Conservation (phyloP, 306 rosid species). For the Castanea sativa region DNA sequence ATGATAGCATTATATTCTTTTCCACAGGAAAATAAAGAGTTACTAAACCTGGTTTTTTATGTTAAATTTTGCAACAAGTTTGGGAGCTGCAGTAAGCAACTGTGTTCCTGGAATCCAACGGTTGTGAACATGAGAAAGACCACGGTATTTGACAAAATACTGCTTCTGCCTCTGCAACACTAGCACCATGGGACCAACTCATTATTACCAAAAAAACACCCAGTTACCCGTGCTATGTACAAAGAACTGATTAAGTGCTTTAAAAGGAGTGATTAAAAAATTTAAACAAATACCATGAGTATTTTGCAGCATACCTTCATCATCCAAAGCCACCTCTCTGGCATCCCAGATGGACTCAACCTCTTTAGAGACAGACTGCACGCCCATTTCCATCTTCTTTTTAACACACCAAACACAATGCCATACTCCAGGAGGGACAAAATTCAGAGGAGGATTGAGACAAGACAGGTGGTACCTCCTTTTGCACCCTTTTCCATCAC, state of each 20-base stretch:
- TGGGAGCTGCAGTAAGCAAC: constrained; percentile 34
- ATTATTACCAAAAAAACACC: constrained; percentile 1
- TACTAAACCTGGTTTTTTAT: constrained; percentile 26
- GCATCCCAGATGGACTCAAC: constrained; percentile 30
- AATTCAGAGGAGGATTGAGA: constrained; percentile 38
- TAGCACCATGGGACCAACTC: constrained; percentile 21
- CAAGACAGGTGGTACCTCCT: constrained; percentile 39
- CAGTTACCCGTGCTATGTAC: neutral
- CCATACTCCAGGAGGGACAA: constrained; percentile 36
- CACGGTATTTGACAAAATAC: constrained; percentile 38
- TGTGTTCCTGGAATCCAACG: constrained; percentile 38
- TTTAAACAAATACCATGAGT: neutral
- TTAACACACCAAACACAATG: constrained; percentile 30
- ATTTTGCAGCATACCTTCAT: constrained; percentile 18
- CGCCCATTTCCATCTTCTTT: constrained; percentile 31
- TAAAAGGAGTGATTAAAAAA: neutral
- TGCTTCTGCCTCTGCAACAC: constrained; percentile 27
- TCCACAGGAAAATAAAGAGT: neutral
- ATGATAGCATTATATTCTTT: neutral
- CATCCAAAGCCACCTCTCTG: constrained; percentile 24
- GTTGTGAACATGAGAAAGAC: constrained; percentile 45
- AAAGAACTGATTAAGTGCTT: neutral
- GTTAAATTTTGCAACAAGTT: constrained; percentile 32
- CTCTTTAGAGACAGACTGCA: constrained; percentile 39
- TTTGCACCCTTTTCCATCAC: constrained; percentile 37